Evolutionary conservation across 2,329 filamentous ascomycete species (phyloP).

Genomic region (Domatiomyces catenatus): DNA sequence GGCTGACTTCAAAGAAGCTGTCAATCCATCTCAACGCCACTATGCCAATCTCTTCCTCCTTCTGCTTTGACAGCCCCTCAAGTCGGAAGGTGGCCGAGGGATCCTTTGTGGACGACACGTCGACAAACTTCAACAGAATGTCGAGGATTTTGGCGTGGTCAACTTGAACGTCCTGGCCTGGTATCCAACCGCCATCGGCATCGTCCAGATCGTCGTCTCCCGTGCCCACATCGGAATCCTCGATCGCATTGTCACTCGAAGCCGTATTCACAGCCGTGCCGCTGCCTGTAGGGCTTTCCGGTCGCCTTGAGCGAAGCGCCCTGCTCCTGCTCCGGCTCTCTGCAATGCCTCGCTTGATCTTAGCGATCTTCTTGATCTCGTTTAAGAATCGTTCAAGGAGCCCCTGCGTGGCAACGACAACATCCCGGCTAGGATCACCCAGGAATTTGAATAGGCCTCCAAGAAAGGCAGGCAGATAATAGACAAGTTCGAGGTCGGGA

Average conservation of each 20-base stretch:
- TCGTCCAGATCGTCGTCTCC: constrained; percentile 46
- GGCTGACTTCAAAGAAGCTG: constrained; percentile 90
- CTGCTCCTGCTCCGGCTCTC: constrained; percentile 63
- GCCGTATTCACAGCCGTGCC: constrained; percentile 12
- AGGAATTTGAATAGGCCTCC: constrained; percentile 81
- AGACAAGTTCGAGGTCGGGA: constrained; percentile 85
- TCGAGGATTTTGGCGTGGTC: constrained; percentile 84
- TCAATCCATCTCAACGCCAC: constrained; percentile 92
- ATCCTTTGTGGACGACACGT: constrained; percentile 26
- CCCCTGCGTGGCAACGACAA: constrained; percentile 82
- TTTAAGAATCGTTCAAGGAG: constrained; percentile 78
- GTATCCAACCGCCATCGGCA: constrained; percentile 86
- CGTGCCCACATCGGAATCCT: constrained; percentile 26
- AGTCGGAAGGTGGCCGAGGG: constrained; percentile 9
- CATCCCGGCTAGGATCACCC: constrained; percentile 78
- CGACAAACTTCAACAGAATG: constrained; percentile 77
- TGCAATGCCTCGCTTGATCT: constrained; percentile 78
- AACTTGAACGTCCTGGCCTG: constrained; percentile 89
- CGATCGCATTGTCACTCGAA: constrained; percentile 18
- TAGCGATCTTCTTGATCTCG: constrained; percentile 88
- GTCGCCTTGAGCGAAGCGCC: constrained; percentile 6
- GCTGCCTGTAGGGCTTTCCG: constrained; percentile 19
- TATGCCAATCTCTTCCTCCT: constrained; percentile 64
- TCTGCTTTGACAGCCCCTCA: constrained; percentile 37
- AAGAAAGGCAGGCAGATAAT: constrained; percentile 81